Conservation (phyloP, 73 alveolate species). For the Effrenium voratum region DNA sequence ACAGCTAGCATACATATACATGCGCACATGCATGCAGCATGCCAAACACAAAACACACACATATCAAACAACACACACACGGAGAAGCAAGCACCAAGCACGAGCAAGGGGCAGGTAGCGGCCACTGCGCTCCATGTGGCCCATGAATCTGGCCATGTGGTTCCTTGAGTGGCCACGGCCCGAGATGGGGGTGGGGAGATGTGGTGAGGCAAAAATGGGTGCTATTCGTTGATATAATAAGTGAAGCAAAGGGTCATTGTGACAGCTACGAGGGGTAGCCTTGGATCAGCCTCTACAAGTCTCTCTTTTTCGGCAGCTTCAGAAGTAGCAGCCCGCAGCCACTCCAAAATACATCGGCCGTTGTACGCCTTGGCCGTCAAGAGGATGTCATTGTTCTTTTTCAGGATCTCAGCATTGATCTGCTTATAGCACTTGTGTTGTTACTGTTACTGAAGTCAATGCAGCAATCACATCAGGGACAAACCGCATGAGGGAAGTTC, state of each 20-base stretch:
- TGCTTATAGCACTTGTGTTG: neutral
- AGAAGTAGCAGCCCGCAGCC: neutral
- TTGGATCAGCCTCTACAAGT: neutral
- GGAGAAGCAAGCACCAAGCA: neutral
- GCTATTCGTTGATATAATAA: neutral
- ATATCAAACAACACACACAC: neutral
- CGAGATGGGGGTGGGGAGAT: neutral
- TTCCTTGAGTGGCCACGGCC: neutral
- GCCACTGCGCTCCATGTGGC: conserved; percentile 20
- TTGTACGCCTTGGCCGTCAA: conserved; percentile 10
- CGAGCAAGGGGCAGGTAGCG: neutral
- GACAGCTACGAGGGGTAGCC: neutral
- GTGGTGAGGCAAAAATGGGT: neutral
- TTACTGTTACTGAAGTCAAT: neutral
- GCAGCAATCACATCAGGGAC: neutral
- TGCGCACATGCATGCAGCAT: neutral
- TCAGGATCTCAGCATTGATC: neutral
- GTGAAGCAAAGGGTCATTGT: neutral
- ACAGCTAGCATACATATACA: neutral
- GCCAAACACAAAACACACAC: neutral
- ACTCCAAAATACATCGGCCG: neutral
- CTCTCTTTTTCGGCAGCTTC: neutral
- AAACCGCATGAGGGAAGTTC: neutral
- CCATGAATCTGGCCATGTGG: neutral
- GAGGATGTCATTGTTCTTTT: neutral